These are phyloP conservation scores for Ascomycota sp. DNA, from an alignment of 2,329 filamentous ascomycete species.

Conservation along the genomic window DNA sequence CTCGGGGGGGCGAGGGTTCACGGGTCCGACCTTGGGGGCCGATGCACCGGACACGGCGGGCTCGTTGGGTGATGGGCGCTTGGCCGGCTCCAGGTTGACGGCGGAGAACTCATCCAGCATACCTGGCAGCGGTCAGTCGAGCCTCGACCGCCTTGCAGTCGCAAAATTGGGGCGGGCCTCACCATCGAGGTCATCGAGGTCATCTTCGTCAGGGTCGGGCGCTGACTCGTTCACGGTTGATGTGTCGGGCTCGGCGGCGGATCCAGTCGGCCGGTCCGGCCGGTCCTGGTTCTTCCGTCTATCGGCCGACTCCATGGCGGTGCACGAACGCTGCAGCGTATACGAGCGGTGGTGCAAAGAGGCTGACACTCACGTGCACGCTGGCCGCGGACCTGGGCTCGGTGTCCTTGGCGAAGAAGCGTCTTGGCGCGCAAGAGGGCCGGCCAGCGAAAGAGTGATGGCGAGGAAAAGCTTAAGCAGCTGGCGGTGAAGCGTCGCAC, in stretches of 20 bases:
- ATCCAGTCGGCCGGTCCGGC: too few species aligned
- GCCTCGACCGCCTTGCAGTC: neutral
- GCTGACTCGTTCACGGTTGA: conserved; percentile 30
- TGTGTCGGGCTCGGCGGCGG: conserved; percentile 1
- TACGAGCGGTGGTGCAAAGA: too few species aligned
- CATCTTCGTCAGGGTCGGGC: conserved; percentile 82
- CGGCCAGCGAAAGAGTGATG: too few species aligned
- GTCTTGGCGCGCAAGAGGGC: too few species aligned
- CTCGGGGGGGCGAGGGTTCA: conserved; percentile 7
- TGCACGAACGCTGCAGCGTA: too few species aligned
- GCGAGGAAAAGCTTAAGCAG: too few species aligned
- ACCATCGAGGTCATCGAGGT: conserved; percentile 83
- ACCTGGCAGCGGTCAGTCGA: conserved; percentile 29
- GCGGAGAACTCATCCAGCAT: conserved; percentile 81
- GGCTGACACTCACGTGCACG: too few species aligned
- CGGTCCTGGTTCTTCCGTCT: too few species aligned
- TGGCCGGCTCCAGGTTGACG: conserved; percentile 24
- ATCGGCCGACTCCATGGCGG: too few species aligned
- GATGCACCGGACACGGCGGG: conserved; percentile 8
- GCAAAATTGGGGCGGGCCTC: conserved; percentile 7
- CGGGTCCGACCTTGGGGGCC: conserved; percentile 15
- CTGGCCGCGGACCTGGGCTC: too few species aligned
- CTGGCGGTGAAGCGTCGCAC: too few species aligned
- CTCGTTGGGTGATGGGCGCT: conserved; percentile 6
- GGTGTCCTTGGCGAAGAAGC: too few species aligned